phyloP scores from a whole-genome alignment of 2,329 filamentous ascomycete genomes.

The Dendryphion nanum region DNA sequence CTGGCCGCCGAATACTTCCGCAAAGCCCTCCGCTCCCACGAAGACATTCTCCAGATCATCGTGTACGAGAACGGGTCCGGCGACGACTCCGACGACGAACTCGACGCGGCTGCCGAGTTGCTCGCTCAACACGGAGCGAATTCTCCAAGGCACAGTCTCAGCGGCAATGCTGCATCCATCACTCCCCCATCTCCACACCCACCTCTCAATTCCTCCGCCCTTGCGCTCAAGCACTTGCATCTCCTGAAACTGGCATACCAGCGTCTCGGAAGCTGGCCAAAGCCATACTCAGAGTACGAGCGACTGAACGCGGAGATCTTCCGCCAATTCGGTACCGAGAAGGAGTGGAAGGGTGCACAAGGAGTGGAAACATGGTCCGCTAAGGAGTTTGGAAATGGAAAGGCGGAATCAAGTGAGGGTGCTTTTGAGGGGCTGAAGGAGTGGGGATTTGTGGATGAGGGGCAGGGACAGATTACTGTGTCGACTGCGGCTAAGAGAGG shows the following conservation, averaged over 20 bases:
- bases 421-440: conserved; percentile 29
- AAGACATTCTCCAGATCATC: conserved; percentile 34
- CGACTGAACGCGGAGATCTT: conserved; percentile 47
- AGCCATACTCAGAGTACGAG: conserved; percentile 50
- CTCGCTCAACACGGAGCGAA: no score
- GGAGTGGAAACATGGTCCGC: conserved; percentile 51
- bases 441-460: conserved; percentile 26
- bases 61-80: conserved; percentile 15
- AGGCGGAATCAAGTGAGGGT: conserved; percentile 44
- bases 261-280: conserved; percentile 46
- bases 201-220: no score
- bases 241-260: conserved; percentile 42
- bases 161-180: no score
- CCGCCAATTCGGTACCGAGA: conserved; percentile 33
- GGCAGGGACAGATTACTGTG: no score
- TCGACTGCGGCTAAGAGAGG: no score
- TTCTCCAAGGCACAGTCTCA: no score
- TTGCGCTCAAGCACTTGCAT: conserved; percentile 37
- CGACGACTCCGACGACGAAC: neutral
- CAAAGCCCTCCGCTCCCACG: conserved; percentile 33
- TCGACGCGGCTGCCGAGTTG: neutral
- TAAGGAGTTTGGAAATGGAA: conserved; percentile 46
- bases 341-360: conserved; percentile 42
- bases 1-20: conserved; percentile 41
- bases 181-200: no score